Evolutionary conservation across 371 early-diverging fungal species (phyloP).

Genomic region (Lichtheimia hyalospora): DNA sequence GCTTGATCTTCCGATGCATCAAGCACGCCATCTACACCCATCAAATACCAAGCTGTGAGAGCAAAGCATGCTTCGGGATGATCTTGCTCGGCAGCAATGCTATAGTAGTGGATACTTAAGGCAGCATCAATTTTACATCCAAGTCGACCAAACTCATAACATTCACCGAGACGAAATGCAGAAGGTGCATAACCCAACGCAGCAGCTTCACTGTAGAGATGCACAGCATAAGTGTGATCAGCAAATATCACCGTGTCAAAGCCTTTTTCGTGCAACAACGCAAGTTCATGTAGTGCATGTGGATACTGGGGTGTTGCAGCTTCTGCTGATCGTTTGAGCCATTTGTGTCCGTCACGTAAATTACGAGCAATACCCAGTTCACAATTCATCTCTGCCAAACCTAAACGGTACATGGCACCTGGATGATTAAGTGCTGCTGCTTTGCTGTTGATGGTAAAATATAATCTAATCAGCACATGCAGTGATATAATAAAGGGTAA

Average conservation of each 20-base stretch:
- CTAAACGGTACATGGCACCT: slow-evolving; percentile 75
- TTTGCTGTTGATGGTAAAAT: slow-evolving; percentile 46
- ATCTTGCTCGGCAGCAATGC: slow-evolving; percentile 84
- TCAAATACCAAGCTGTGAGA: slow-evolving; percentile 94
- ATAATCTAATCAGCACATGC: slow-evolving; percentile 4
- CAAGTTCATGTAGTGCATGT: slow-evolving; percentile 80
- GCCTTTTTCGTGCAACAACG: slow-evolving; percentile 71
- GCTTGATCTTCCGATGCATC: slow-evolving; percentile 85
- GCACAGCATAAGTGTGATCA: slow-evolving; percentile 69
- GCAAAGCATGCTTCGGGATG: slow-evolving; percentile 93
- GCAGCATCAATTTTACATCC: slow-evolving; percentile 68
- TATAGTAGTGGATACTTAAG: slow-evolving; percentile 75
- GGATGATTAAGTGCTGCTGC: slow-evolving; percentile 72
- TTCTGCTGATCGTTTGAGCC: slow-evolving; percentile 78
- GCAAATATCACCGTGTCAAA: slow-evolving; percentile 68
- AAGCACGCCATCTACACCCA: slow-evolving; percentile 77
- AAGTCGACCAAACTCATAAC: slow-evolving; percentile 76
- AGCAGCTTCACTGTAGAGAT: slow-evolving; percentile 63
- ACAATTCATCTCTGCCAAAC: slow-evolving; percentile 72
- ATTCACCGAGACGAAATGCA: slow-evolving; percentile 77
- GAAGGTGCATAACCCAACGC: slow-evolving; percentile 69
- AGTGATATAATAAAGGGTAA: slow-evolving; percentile 5
- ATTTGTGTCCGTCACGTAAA: slow-evolving; percentile 77
- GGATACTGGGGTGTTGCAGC: slow-evolving; percentile 76
- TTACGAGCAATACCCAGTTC: slow-evolving; percentile 64